Conservation (phyloP, 2,329 filamentous ascomycete species). For the Colletotrichum sansevieriae region DNA sequence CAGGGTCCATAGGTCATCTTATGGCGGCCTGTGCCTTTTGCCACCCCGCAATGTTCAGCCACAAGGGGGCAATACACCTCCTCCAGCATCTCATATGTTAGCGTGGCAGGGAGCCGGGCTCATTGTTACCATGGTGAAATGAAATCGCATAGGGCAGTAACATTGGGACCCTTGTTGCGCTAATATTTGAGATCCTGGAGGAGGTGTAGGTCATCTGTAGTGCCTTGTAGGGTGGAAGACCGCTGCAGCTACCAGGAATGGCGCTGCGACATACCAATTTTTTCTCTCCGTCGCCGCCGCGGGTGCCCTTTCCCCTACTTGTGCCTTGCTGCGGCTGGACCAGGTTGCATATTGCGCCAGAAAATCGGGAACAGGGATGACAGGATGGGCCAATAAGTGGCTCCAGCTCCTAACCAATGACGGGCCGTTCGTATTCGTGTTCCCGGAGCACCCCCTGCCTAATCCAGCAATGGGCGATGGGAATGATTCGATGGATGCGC, state of each 20-base stretch:
- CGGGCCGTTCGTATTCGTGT: conserved; percentile 42
- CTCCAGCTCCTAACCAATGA: conserved; percentile 34
- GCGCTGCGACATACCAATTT: neutral
- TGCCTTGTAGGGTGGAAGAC: neutral
- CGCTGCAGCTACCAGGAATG: conserved; percentile 14
- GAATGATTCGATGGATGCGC: conserved; percentile 39
- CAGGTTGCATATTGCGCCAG: conserved; percentile 27
- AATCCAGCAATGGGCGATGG: conserved; percentile 26
- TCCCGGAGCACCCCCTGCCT: conserved; percentile 23
- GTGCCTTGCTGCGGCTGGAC: too few species aligned
- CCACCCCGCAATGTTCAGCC: too few species aligned
- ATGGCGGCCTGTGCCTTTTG: too few species aligned
- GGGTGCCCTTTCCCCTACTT: neutral
- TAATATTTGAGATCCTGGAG: too few species aligned
- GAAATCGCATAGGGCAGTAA: too few species aligned
- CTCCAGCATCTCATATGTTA: too few species aligned
- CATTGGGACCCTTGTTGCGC: too few species aligned
- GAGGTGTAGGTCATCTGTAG: neutral
- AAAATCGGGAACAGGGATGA: conserved; percentile 26
- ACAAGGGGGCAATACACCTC: too few species aligned
- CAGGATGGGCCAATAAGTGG: conserved; percentile 26
- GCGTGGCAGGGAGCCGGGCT: too few species aligned
- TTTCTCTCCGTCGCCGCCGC: conserved; percentile 3
- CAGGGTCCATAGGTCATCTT: conserved; percentile 12
- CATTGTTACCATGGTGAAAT: too few species aligned